Base-by-base conservation (phyloP, 768 basidiomycete genomes). In the Leucocoprinus sp. region DNA sequence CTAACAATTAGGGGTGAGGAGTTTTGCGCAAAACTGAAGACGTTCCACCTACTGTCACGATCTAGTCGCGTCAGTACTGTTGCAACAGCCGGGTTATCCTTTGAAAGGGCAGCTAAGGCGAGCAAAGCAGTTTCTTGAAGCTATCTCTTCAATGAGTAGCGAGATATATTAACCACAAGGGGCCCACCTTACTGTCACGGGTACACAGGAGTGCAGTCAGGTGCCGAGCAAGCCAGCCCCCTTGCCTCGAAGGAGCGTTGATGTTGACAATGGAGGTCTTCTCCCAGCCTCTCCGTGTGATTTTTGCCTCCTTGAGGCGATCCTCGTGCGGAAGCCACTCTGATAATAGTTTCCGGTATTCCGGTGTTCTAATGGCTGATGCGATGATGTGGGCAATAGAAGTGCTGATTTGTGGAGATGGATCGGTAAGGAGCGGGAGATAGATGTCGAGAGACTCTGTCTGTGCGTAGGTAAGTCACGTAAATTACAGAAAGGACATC, bases 281-380 rank as follows among this genome's bases (percentile, higher is more conserved):
- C 63, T 89, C 86, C 86, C 86, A 90, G 3, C 85, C 82, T 1
- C 86, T 70, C 48, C 75, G 75, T 3, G 46, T 28, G 2, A 42
- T 26, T 2, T 69, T 69, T 51, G 70, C 64, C 42, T 80, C 79
- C 50, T 67, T 72, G 31, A 66, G 56, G 17, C 82, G 65, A 17
- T 85, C 82, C 0, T 59, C 53, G 0, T 64, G 72, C 5, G 82
- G 85, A 0, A 78, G 55, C 85, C 85, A 88, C 18, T 77, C 74
- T 0, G 74, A 62, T 12, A 86, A 64, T 1, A 66, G 62, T 1
- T 57, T 55, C 17, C 84, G 70, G 52, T 85, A 75, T 2, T 56
- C 55, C 0, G 67, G 64, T 1, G 62, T 67, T 5, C 82, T 73
- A 5, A 84, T 60, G 0, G 73, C 63, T 8, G 68, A 64, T 0